Evolutionary conservation across 352 stramenopile species (phyloP).

Genomic region (Pythium coloratum): DNA sequence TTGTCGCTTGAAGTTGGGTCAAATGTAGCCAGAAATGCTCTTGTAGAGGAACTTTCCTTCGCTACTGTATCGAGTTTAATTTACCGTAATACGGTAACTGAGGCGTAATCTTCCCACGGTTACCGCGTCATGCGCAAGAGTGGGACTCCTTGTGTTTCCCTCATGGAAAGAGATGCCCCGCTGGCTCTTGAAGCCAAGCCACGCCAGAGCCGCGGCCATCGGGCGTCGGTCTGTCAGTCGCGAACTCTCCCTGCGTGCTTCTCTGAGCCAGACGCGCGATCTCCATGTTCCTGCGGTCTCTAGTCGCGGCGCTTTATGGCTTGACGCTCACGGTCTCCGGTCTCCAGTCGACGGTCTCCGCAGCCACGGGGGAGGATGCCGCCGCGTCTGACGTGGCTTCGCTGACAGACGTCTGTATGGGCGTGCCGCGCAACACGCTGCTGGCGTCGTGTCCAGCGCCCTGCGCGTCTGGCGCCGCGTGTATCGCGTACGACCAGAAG

Average conservation of each 20-base stretch:
- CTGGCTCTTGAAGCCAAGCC: constrained; percentile 1
- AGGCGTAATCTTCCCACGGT: background rate
- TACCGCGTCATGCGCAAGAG: background rate
- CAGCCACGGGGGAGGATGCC: background rate
- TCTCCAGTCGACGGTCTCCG: background rate
- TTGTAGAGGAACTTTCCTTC: background rate
- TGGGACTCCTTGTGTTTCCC: background rate
- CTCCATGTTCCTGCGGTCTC: background rate
- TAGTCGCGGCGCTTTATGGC: background rate
- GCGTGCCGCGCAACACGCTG: background rate
- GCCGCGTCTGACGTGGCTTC: background rate
- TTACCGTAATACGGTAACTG: background rate
- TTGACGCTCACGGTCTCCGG: background rate
- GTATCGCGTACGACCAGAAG: background rate
- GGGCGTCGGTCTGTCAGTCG: too few species aligned
- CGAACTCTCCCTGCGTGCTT: too few species aligned
- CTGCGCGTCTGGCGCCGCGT: background rate
- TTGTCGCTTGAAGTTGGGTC: background rate
- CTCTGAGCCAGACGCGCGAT: background rate
- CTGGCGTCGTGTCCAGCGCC: background rate
- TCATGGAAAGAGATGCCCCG: background rate
- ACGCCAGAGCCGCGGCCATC: background rate
- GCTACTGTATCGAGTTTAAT: background rate
- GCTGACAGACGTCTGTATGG: background rate
- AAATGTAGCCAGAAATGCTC: background rate